Percentiles rank a stretch among this genome's conserved stretches.
Conservation (phyloP, 306 rosid species). For the Begonia peltatifolia region DNA sequence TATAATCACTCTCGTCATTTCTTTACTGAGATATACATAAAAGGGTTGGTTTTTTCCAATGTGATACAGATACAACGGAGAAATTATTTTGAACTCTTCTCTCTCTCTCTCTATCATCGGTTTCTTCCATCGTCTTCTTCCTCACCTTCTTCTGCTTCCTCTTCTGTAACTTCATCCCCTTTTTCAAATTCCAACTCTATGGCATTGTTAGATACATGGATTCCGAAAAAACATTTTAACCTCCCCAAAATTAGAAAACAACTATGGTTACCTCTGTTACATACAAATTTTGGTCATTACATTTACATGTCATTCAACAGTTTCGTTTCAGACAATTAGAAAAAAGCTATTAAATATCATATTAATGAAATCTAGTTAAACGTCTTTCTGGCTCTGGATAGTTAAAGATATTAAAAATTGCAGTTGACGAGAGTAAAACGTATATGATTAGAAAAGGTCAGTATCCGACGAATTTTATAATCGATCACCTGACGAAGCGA, state of each 20-base stretch:
- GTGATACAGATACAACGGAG: too few species aligned
- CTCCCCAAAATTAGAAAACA: background rate
- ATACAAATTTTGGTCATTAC: background rate
- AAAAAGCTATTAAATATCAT: background rate
- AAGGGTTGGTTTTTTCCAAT: too few species aligned
- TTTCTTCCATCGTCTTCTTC: too few species aligned
- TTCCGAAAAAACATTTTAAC: background rate
- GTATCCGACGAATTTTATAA: background rate
- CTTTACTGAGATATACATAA: too few species aligned
- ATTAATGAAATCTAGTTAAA: background rate
- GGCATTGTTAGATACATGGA: background rate
- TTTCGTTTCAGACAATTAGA: background rate
- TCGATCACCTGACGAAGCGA: slow-evolving; percentile 31
- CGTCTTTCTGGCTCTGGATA: background rate
- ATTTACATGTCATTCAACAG: background rate
- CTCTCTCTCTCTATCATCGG: too few species aligned
- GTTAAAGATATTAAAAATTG: background rate
- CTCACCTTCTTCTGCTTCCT: too few species aligned
- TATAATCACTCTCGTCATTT: too few species aligned
- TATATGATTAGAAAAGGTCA: background rate
- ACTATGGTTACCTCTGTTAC: background rate
- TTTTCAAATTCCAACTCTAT: too few species aligned
- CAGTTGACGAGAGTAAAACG: background rate
- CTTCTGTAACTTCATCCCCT: too few species aligned
- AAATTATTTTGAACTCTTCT: too few species aligned